Percentiles rank a stretch among this genome's conserved stretches.
Evolutionary conservation across 306 rosid genomes (phyloP).

Genomic region (Myrica gale): DNA sequence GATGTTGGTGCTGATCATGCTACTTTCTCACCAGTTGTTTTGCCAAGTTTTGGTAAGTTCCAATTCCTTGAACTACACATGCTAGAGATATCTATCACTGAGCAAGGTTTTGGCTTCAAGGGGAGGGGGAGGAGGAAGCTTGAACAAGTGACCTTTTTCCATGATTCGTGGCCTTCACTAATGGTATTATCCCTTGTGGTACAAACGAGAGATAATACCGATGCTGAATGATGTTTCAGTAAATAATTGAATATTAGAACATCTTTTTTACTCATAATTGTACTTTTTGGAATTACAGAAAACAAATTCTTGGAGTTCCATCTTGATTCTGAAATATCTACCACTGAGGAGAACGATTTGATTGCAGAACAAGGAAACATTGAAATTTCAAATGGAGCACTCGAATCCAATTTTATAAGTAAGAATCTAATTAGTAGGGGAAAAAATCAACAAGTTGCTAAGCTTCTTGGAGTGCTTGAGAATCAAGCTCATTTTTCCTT

Average conservation of each 20-base stretch:
- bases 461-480: conserved; percentile 13
- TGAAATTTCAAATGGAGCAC: background rate
- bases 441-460: background rate
- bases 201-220: background rate
- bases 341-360: background rate
- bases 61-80: background rate
- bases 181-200: background rate
- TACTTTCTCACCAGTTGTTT: background rate
- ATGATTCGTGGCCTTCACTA: background rate
- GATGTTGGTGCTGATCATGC: background rate
- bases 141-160: background rate
- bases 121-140: background rate
- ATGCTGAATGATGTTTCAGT: background rate
- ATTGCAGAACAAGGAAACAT: background rate
- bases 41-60: background rate
- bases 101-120: background rate
- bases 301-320: background rate
- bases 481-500: background rate
- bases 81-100: too few species aligned
- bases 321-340: conserved; percentile 1
- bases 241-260: background rate
- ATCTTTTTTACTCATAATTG: too few species aligned
- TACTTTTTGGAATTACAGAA: background rate
- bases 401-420: conserved; percentile 1
- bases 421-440: background rate